phyloP scores from a whole-genome alignment of 2,329 filamentous ascomycete species.

The Alternaria triticimaculans region DNA sequence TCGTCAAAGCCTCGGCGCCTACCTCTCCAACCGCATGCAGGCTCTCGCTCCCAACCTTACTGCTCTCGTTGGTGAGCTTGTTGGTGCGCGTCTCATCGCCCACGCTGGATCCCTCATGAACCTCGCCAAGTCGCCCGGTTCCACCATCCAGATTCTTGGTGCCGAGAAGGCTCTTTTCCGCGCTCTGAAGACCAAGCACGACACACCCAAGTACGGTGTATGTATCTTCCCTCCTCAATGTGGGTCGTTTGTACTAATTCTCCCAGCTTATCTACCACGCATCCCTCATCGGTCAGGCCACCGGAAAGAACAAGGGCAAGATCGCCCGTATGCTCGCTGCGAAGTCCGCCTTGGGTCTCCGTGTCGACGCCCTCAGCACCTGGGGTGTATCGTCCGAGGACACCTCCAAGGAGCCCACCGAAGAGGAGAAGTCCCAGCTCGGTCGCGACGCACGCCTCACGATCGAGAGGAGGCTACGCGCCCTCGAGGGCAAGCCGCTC shows the following conservation, averaged over 20 bases:
- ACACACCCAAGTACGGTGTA: constrained; percentile 92
- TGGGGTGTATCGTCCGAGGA: constrained; percentile 69
- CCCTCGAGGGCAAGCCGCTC: constrained; percentile 88
- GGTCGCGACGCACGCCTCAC: constrained; percentile 75
- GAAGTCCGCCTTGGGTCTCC: constrained; percentile 90
- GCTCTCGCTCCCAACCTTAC: constrained; percentile 97
- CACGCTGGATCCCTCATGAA: constrained; percentile 94
- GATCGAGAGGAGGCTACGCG: constrained; percentile 77
- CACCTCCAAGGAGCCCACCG: constrained; percentile 65
- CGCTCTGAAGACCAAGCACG: constrained; percentile 98
- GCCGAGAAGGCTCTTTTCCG: constrained; percentile 99
- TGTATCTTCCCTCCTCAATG: constrained; percentile 59
- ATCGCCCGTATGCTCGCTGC: constrained; percentile 95
- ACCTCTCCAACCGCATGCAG: constrained; percentile 91
- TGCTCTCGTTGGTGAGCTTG: constrained; percentile 87
- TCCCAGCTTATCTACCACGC: constrained; percentile 69
- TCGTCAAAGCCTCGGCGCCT: constrained; percentile 83
- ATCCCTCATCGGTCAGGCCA: constrained; percentile 88
- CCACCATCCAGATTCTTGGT: constrained; percentile 96
- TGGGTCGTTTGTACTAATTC: constrained; percentile 62
- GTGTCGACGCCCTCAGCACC: constrained; percentile 86
- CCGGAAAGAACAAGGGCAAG: constrained; percentile 98
- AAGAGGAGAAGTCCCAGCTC: constrained; percentile 85
- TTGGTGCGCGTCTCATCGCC: constrained; percentile 92
- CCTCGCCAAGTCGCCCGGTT: constrained; percentile 92